Evolutionary conservation across 2,329 filamentous ascomycete genomes (phyloP).

Genomic region (Cladosporium sp.): DNA sequence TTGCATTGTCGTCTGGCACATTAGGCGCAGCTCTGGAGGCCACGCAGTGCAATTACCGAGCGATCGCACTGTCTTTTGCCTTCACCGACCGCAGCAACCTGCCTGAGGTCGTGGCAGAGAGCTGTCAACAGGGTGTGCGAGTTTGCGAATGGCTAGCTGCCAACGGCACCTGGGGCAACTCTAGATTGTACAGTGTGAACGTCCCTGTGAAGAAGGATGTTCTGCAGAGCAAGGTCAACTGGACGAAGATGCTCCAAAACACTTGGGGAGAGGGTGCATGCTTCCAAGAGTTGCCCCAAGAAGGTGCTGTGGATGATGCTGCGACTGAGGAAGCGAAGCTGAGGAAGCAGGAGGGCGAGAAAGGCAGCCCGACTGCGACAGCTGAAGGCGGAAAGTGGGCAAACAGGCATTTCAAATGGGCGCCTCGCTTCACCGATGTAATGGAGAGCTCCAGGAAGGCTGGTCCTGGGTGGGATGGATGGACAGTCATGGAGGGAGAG

Average conservation of each 20-base stretch:
- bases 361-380: slow-evolving; percentile 35
- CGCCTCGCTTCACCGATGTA: slow-evolving; percentile 82
- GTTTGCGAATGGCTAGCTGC: slow-evolving; percentile 76
- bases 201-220: slow-evolving; percentile 81
- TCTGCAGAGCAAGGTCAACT: slow-evolving; percentile 69
- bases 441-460: slow-evolving; percentile 81
- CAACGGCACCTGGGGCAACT: slow-evolving; percentile 67
- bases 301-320: slow-evolving; percentile 57
- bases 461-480: slow-evolving; percentile 83
- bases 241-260: slow-evolving; percentile 85
- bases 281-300: slow-evolving; percentile 76
- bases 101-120: slow-evolving; percentile 74
- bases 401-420: slow-evolving; percentile 94
- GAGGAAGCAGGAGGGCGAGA: slow-evolving; percentile 60
- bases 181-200: slow-evolving; percentile 79
- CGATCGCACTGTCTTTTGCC: slow-evolving; percentile 85
- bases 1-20: slow-evolving; percentile 50
- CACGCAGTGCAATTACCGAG: slow-evolving; percentile 48
- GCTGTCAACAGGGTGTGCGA: slow-evolving; percentile 70
- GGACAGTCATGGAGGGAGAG: slow-evolving; percentile 83
- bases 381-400: slow-evolving; percentile 53
- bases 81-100: slow-evolving; percentile 88
- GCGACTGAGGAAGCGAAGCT: slow-evolving; percentile 69
- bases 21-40: slow-evolving; percentile 54
- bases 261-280: slow-evolving; percentile 83